phyloP scores from a whole-genome alignment of 441 rosid species.

The Adansonia grandidieri region DNA sequence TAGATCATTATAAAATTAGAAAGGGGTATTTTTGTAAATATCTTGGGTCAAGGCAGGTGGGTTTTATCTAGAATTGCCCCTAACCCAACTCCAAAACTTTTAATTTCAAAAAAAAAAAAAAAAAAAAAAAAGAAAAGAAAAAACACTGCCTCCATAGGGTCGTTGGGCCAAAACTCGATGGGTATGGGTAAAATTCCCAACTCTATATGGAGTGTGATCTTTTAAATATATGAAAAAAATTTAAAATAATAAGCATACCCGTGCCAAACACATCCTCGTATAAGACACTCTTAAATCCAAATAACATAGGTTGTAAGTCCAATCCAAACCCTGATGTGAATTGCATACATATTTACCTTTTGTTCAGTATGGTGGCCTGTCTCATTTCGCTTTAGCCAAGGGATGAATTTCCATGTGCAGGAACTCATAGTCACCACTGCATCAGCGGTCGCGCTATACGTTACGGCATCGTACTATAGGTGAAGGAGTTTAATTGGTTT shows the following conservation, averaged over 20 bases:
- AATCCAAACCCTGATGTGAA: neutral
- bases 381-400: slow-evolving; percentile 12
- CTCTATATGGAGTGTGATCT: neutral
- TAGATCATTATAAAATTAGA: too few relatives aligned
- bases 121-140: too few relatives aligned
- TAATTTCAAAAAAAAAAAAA: too few relatives aligned
- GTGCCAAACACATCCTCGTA: too few relatives aligned
- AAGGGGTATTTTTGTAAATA: too few relatives aligned
- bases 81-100: too few relatives aligned
- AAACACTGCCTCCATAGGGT: too few relatives aligned
- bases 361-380: slow-evolving; percentile 17
- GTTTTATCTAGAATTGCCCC: too few relatives aligned
- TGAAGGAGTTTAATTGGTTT: slow-evolving; percentile 33
- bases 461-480: slow-evolving; percentile 76
- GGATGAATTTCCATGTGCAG: slow-evolving; percentile 47
- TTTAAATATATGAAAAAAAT: neutral
- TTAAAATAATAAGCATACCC: neutral
- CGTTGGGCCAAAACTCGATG: neutral
- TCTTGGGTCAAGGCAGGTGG: too few relatives aligned
- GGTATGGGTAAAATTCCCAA: neutral
- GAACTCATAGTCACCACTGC: slow-evolving; percentile 72
- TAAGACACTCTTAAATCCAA: neutral
- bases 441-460: slow-evolving; percentile 63
- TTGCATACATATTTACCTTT: neutral
- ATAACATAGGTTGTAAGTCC: neutral